Base-by-base conservation (phyloP, 352 stramenopile genomes). In the Pythium oligandrum region DNA sequence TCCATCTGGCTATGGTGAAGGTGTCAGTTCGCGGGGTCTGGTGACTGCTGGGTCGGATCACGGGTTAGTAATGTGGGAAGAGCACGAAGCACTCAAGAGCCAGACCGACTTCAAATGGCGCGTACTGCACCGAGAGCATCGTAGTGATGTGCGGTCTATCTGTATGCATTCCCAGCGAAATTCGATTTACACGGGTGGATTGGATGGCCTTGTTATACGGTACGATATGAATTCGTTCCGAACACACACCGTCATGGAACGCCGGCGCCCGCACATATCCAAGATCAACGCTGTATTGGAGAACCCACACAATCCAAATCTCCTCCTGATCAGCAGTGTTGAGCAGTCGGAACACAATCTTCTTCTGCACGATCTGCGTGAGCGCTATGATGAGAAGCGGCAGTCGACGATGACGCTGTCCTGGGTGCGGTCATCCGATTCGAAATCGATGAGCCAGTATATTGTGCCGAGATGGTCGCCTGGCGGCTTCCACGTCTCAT, bases 241-340 rank as follows among this genome's bases (percentile, higher is more conserved):
- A 32, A 62, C 70, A 12, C 34, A 71, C 10, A 70, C 62, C 1
- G 61, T 90, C 17, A 71, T 93, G 40, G 79, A 93, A 57, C 78
- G 78, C 17, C 75, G 83, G n/a, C 83, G 86, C 36, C 81, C 80
- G 11, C 74, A 59, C 4, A 92, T 94, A 30, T 84, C 72, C 30
- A 90, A 92, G 67, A 91, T 95, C 63, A 95, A 95, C 57, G 60
- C 75, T 1, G 70, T 95, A 40, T 55, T 91, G 4, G 82, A 92
- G 59, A 80, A 95, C 53, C 84, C 84, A 37, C 76, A 90, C 60
- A 91, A 95, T 60, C 84, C 80, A 33, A 75, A 91, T 53, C 40
- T 95, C 49, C 63, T 95, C 26, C 51, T 95, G 42, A 67, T 91
- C 9, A 93, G 82, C 61, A 79, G 72, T 38, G 64, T 95, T 6